Evolutionary conservation across 768 basidiomycete species (phyloP).

Genomic region (Pleurotus tuoliensis): DNA sequence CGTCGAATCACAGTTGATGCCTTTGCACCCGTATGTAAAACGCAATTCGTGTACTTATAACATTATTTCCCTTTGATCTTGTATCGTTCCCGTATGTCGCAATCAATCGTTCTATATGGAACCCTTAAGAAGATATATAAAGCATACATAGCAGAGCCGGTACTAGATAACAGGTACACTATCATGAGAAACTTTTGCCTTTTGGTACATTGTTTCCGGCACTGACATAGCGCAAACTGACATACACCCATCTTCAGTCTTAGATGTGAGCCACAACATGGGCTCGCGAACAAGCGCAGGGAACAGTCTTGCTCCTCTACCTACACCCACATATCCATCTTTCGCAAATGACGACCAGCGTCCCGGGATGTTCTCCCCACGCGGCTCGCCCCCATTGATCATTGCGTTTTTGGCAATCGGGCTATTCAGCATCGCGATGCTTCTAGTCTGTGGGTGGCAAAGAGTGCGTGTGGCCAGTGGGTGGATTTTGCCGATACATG

Average conservation of each 20-base stretch:
- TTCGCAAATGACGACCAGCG: background rate
- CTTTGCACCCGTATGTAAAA: too few species aligned
- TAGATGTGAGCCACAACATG: constrained; percentile 6
- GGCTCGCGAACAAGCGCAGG: background rate
- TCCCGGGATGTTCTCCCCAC: constrained; percentile 20
- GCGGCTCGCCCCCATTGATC: constrained; percentile 50
- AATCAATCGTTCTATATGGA: background rate
- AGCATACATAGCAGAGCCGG: background rate
- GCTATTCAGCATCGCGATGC: constrained; percentile 45
- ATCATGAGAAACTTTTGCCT: too few species aligned
- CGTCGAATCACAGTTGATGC: too few species aligned
- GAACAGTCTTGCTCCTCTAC: background rate
- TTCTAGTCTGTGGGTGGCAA: constrained; percentile 44
- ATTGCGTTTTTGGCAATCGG: constrained; percentile 59
- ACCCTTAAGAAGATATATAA: background rate
- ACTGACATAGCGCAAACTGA: background rate
- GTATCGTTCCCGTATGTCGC: too few species aligned
- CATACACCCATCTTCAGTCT: constrained; percentile 1
- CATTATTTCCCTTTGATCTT: background rate
- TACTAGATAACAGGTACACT: too few species aligned
- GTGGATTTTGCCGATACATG: background rate
- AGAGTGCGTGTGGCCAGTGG: constrained; percentile 22
- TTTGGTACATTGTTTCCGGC: background rate
- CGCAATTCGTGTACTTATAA: background rate
- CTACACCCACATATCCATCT: background rate